Evolutionary conservation across 371 early-diverging fungal genomes (phyloP).

Genomic region (Mucor saturninus): DNA sequence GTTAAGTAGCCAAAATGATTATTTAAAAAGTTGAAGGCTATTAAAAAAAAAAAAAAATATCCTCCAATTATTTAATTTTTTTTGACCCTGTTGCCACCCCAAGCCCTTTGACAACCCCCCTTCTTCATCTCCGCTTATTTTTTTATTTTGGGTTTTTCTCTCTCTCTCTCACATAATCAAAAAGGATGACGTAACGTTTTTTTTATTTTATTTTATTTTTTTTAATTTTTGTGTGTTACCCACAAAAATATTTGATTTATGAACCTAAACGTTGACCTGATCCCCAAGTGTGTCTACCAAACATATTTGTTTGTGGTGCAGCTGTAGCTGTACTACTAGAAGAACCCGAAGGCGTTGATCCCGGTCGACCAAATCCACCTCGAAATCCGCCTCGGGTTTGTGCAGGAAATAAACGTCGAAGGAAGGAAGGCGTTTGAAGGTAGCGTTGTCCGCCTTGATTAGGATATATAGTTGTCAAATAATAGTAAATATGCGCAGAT

Average conservation of each 20-base stretch:
- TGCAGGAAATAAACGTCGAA: slow-evolving; percentile 54
- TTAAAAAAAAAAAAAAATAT: slow-evolving; percentile 4
- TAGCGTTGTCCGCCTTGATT: slow-evolving; percentile 59
- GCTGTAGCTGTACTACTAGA: no score
- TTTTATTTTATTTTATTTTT: slow-evolving; percentile 3
- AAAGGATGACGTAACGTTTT: slow-evolving; percentile 13
- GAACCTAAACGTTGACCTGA: slow-evolving; percentile 50
- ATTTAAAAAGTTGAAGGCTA: slow-evolving; percentile 10
- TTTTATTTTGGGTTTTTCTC: background rate
- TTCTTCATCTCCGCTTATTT: slow-evolving; percentile 7
- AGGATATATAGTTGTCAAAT: slow-evolving; percentile 57
- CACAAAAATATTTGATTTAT: slow-evolving; percentile 2
- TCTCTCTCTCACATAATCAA: no score
- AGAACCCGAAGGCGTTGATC: no score
- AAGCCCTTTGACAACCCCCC: slow-evolving; percentile 6
- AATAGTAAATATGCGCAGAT: slow-evolving; percentile 64
- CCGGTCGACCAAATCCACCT: slow-evolving; percentile 16
- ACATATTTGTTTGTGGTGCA: slow-evolving; percentile 7
- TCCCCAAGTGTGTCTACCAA: slow-evolving; percentile 54
- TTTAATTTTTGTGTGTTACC: background rate
- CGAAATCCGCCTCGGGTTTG: slow-evolving; percentile 10
- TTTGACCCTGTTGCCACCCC: slow-evolving; percentile 4
- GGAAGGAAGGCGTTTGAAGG: slow-evolving; percentile 57
- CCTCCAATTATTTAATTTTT: background rate
- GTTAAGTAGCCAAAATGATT: slow-evolving; percentile 18